phyloP scores from a whole-genome alignment of 352 stramenopile species.

The Phytophthora vignae region DNA sequence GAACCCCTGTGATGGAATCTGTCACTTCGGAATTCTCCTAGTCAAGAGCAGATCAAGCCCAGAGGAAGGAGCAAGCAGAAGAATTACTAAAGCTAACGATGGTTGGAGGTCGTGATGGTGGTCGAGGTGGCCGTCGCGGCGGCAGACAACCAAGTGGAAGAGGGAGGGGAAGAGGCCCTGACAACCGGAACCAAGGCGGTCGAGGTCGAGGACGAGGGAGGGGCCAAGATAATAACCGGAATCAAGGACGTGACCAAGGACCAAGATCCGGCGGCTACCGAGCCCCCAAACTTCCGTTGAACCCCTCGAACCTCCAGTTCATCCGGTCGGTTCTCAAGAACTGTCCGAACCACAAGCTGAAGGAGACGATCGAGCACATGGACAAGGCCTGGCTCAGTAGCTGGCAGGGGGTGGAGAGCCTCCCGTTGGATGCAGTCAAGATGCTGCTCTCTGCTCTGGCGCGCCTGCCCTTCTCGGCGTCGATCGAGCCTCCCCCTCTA shows the following conservation, averaged over 20 bases:
- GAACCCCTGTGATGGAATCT: conserved; percentile 3
- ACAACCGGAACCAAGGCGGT: conserved; percentile 1
- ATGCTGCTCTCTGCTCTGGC: conserved; percentile 57
- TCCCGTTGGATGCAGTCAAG: conserved; percentile 49
- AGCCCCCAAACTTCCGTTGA: conserved; percentile 6
- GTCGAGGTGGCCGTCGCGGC: conserved; percentile 7
- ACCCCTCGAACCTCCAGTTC: conserved; percentile 55
- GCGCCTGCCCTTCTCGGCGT: conserved; percentile 53
- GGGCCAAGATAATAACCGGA: background rate
- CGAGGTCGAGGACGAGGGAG: conserved; percentile 15
- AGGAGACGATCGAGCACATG: conserved; percentile 39
- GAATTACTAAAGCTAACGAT: background rate
- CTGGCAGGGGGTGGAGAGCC: conserved; percentile 47
- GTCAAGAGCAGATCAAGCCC: conserved; percentile 1
- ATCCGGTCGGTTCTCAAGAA: conserved; percentile 47
- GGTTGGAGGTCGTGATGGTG: conserved; percentile 21
- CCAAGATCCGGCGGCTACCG: background rate
- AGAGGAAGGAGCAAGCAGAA: background rate
- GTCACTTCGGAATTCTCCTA: conserved; percentile 24
- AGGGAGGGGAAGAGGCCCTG: conserved; percentile 12
- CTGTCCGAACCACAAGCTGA: conserved; percentile 54
- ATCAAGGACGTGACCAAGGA: conserved; percentile 1
- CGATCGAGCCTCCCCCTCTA: conserved; percentile 42
- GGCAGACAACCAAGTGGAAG: conserved; percentile 11
- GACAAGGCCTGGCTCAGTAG: conserved; percentile 55